A percentile compares a stretch with the other conserved stretches of the same genome.
Conservation (phyloP, 495 filamentous ascomycete species). For the Sporormia fimetaria region DNA sequence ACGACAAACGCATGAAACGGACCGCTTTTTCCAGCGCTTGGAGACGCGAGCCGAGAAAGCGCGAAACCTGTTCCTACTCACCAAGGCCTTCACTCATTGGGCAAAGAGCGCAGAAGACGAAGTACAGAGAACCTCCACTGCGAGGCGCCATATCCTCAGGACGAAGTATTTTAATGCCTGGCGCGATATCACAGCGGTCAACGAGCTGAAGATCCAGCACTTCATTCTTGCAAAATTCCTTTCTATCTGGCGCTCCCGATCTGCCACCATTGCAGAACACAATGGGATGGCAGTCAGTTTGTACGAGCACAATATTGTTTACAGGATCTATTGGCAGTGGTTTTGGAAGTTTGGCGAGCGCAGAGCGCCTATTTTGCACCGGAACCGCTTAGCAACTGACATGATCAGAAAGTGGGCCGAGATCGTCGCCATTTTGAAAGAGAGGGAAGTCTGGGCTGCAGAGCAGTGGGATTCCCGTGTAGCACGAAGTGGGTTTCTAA, state of each 20-base stretch:
- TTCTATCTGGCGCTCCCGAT: slow-evolving; percentile 42
- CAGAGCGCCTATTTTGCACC: slow-evolving; percentile 41
- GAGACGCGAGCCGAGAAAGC: slow-evolving; percentile 51
- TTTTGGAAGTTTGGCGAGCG: slow-evolving; percentile 44
- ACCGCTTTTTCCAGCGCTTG: slow-evolving; percentile 50
- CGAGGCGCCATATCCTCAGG: slow-evolving; percentile 55
- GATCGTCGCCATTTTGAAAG: slow-evolving; percentile 10
- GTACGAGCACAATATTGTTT: slow-evolving; percentile 37
- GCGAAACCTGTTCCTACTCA: slow-evolving; percentile 54
- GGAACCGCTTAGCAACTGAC: slow-evolving; percentile 13
- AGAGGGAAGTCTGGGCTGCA: slow-evolving; percentile 11
- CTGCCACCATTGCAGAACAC: slow-evolving; percentile 29
- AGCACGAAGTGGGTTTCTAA: slow-evolving; percentile 3
- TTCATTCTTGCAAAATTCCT: slow-evolving; percentile 50
- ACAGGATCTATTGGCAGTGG: slow-evolving; percentile 45
- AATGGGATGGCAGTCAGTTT: slow-evolving; percentile 35
- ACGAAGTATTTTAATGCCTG: slow-evolving; percentile 68
- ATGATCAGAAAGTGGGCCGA: slow-evolving; percentile 20
- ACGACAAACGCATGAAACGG: slow-evolving; percentile 40
- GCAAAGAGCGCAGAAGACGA: slow-evolving; percentile 50
- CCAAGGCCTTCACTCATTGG: slow-evolving; percentile 68
- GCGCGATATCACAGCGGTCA: slow-evolving; percentile 60
- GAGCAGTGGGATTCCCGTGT: slow-evolving; percentile 8
- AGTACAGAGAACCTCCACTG: slow-evolving; percentile 45
- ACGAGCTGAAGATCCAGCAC: slow-evolving; percentile 54